Percentiles rank a stretch among this genome's conserved stretches.
These are phyloP conservation scores for Calophaca sinica DNA, from an alignment of 306 rosid species.

Conservation along the genomic window DNA sequence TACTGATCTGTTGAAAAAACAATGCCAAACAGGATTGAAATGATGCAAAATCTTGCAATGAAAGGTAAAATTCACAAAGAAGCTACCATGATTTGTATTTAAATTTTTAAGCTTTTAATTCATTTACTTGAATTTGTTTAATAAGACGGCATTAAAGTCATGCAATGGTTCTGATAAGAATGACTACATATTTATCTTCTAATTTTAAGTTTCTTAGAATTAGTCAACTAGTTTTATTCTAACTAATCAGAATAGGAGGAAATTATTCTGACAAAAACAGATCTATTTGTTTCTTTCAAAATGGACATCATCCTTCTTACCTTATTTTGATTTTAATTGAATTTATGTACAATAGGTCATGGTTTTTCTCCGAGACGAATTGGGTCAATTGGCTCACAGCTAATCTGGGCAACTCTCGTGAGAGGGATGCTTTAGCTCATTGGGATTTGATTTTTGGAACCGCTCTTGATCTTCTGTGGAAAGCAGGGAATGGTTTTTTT, in stretches of 20 bases:
- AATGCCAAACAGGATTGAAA: slow-evolving; percentile 8
- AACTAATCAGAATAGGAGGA: too few relatives aligned
- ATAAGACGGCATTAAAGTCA: slow-evolving; percentile 6
- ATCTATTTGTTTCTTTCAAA: neutral
- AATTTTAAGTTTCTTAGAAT: slow-evolving; percentile 12
- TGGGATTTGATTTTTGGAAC: too few relatives aligned
- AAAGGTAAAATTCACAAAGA: slow-evolving; percentile 4
- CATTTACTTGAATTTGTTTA: neutral
- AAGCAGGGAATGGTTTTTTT: too few relatives aligned
- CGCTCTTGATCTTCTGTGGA: too few relatives aligned
- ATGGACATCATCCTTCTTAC: too few relatives aligned
- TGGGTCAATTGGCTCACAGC: too few relatives aligned
- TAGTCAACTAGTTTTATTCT: slow-evolving; percentile 18
- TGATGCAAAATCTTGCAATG: neutral
- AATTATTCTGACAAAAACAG: neutral
- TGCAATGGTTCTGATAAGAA: slow-evolving; percentile 13
- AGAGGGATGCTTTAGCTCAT: too few relatives aligned
- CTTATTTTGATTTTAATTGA: too few relatives aligned
- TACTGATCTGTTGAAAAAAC: slow-evolving; percentile 54
- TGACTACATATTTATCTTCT: slow-evolving; percentile 1
- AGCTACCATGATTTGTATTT: neutral
- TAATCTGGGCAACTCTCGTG: too few relatives aligned
- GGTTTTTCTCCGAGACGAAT: too few relatives aligned
- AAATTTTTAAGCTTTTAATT: slow-evolving; percentile 9
- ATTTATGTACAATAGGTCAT: too few relatives aligned